Evolutionary conservation across 2,329 filamentous ascomycete species (phyloP), one percentile per base, ranked within the genome.

Genomic region (Diaporthe sp.): DNA sequence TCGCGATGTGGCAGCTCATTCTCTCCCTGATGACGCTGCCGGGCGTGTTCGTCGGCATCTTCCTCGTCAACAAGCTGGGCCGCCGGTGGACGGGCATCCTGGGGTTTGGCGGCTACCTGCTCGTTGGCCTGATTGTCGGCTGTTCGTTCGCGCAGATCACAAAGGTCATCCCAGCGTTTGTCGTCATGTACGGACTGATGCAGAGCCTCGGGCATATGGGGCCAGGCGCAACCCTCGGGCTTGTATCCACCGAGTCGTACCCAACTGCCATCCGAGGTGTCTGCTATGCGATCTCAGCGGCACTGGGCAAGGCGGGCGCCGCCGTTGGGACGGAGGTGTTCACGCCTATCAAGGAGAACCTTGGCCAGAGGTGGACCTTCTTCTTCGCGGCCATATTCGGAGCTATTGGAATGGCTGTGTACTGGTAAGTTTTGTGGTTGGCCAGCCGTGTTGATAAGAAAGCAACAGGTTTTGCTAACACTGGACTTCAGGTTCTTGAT

Each of bases 91-190:
- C 87, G 31, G 88, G 88, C 82, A 88, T 88, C 82, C 78, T 88
- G 15, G 88, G 88, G 0, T 89, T 90, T 78, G 81, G 80, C 9
- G 87, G 87, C 22, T 89, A 89, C 73, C 79, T 89, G 12, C 80
- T 90, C 55, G 87, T 90, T 71, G 88, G 88, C 1, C 83, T 90
- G 44, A 87, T 88, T 67, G 88, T 90, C 62, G 88, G 88, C 28
- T 84, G 85, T 61, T 81, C 87, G 1, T 89, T 88, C 77, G 80
- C 87, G 51, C 80, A 84, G 53, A 84, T 90, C 77, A 87, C 85
- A 19, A 83, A 85, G n/a, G 87, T 88, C 65, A 80, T 88, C 0
- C 87, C 88, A 0, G 83, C 88, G 6, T 90, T 90, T 77, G 84
- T 90, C 15, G 83, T 89, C 22, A 85, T 89, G 74, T 90, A 89